phyloP scores from a whole-genome alignment of 1,139 yeast genomes.

The Waltiozyma sp. region DNA sequence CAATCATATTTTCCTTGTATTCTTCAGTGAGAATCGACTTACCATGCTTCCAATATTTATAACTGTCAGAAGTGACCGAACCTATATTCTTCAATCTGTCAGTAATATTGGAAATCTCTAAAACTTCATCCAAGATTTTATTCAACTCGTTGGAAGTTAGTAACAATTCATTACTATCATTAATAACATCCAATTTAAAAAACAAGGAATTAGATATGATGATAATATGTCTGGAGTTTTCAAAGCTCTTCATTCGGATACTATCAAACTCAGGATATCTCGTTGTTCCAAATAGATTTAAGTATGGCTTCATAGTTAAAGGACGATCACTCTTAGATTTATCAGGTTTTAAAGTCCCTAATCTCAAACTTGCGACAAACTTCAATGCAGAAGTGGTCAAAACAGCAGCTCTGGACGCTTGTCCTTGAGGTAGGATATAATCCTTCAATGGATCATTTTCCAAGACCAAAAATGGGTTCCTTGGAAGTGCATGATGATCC shows the following conservation, averaged over 20 bases:
- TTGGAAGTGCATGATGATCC: slow-evolving; percentile 62
- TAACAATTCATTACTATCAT: slow-evolving; percentile 28
- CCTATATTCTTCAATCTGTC: slow-evolving; percentile 41
- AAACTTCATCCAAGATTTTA: slow-evolving; percentile 35
- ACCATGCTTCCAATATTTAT: slow-evolving; percentile 50
- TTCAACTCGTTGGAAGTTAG: slow-evolving; percentile 50
- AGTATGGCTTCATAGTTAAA: slow-evolving; percentile 57
- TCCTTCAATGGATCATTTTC: slow-evolving; percentile 66
- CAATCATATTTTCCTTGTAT: slow-evolving; percentile 31
- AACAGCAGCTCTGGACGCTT: slow-evolving; percentile 56
- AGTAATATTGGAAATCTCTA: slow-evolving; percentile 30
- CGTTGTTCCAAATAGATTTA: slow-evolving; percentile 57
- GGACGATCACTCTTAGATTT: slow-evolving; percentile 39
- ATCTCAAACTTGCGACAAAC: slow-evolving; percentile 48
- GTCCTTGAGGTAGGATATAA: slow-evolving; percentile 36
- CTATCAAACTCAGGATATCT: slow-evolving; percentile 43
- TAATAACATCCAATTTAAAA: slow-evolving; percentile 48
- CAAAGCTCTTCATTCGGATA: slow-evolving; percentile 24
- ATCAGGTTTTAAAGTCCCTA: slow-evolving; percentile 45
- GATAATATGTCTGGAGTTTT: slow-evolving; percentile 38
- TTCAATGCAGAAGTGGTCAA: slow-evolving; percentile 55
- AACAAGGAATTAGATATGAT: slow-evolving; percentile 53
- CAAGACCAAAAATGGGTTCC: slow-evolving; percentile 62
- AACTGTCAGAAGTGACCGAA: slow-evolving; percentile 58
- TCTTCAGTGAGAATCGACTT: slow-evolving; percentile 35